Base-by-base conservation (phyloP, 2,329 filamentous ascomycete genomes). In the Diaporthe nobilis region DNA sequence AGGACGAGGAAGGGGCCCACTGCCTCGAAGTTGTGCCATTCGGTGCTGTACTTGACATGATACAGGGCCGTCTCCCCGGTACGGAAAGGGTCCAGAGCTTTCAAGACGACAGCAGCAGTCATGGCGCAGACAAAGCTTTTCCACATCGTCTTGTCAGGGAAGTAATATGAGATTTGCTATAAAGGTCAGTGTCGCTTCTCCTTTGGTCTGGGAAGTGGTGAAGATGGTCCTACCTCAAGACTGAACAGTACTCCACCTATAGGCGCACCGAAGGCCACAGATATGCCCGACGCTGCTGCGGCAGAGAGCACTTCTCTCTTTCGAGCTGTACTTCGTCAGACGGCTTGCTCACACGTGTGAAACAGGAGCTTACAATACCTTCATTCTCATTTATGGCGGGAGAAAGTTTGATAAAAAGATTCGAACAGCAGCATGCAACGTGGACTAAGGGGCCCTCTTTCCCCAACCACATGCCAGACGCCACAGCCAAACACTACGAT, bases 121-220 rank as follows among this genome's bases (percentile, higher is more conserved):
- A 98, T 98, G 82, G 97, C 97, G 81, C 97, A 98, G 55, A 99
- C 97, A 82, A 99, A 99, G 81, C 95, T 98, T 83, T 98, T 97
- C 97, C 97, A 99, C 97, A 99, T 98, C 13, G 97, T 98, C 85
- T 98, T 98, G 85, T 98, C 96, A 0, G 97, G 96, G 80, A 98
- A 98, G 84, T 98, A 98, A 83, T 98, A 98, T 0, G 95, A 98
- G 3, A 98, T 88, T 89, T 98, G 95, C 90, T 94, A 76, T n/a
- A 34, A 6, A 42, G 9, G 49, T 77, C 55, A 77, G 68, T 20
- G 2, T 15, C 25, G 15, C 15, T 15, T 34, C 25, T 49, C 39
- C 8, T 22, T n/a, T 47, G 15, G 28, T 15, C 3, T 4, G 3
- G 4, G 17, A 17, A 22, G n/a, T n/a, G 13, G 20, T 17, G 13